These are phyloP conservation scores for Pseudopediastrum boryanum DNA, from an alignment of 139 green algal species.

Conservation along the genomic window DNA sequence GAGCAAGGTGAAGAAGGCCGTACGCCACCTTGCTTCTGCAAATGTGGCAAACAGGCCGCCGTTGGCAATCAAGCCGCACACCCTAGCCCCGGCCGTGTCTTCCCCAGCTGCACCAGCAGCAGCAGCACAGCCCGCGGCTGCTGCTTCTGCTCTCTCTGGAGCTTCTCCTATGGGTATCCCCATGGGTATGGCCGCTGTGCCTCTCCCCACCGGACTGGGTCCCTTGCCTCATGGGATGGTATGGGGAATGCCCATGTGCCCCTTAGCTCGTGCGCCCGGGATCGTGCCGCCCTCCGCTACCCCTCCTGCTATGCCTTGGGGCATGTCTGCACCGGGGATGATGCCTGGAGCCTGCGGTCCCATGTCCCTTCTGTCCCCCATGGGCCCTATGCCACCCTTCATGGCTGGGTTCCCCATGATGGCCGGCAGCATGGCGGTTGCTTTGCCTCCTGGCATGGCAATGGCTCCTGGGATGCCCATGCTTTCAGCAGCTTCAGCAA, in stretches of 20 bases:
- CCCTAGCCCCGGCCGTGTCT: conserved; percentile 3
- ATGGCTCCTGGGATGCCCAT: conserved; percentile 18
- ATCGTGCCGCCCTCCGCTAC: conserved; percentile 18
- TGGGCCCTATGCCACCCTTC: not conserved
- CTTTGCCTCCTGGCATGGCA: conserved; percentile 8
- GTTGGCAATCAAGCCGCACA: conserved; percentile 8
- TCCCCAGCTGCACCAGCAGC: not conserved
- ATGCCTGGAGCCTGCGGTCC: not conserved
- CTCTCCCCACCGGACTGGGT: conserved; percentile 17
- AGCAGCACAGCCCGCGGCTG: not conserved
- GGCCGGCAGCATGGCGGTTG: conserved; percentile 2
- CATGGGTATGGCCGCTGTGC: not conserved
- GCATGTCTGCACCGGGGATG: not conserved
- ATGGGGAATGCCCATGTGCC: conserved; percentile 41
- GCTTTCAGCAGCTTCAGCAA: too few species aligned
- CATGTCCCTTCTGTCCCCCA: not conserved
- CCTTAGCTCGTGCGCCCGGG: conserved; percentile 27
- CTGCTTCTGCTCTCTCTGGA: not conserved
- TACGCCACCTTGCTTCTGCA: conserved; percentile 7
- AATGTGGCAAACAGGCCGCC: conserved; percentile 17
- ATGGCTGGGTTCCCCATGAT: conserved; percentile 12
- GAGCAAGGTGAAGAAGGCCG: conserved; percentile 28
- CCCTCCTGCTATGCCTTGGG: conserved; percentile 12
- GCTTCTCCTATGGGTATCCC: not conserved
- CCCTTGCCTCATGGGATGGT: conserved; percentile 32